phyloP scores from a whole-genome alignment of 352 stramenopile species.

The Phytophthora pseudosyringae region DNA sequence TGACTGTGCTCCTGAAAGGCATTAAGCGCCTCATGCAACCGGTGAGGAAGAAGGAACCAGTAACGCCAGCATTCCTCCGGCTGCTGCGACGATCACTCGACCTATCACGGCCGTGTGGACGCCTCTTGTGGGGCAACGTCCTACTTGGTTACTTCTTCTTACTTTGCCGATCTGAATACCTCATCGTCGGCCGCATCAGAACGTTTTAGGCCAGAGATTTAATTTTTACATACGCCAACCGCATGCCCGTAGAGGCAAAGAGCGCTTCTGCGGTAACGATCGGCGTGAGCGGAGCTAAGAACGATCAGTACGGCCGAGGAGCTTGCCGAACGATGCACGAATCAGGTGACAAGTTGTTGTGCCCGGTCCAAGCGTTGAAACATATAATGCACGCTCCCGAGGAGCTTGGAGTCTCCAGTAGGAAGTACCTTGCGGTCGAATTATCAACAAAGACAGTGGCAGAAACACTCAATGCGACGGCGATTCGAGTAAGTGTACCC shows the following conservation, averaged over 20 bases:
- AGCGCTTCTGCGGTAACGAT: constrained; percentile 16
- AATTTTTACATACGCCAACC: constrained; percentile 7
- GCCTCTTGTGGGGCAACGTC: background rate
- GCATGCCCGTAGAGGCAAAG: background rate
- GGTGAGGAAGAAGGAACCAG: background rate
- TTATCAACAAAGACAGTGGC: background rate
- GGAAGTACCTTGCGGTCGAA: background rate
- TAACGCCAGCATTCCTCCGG: background rate
- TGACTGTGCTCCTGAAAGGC: background rate
- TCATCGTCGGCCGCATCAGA: constrained; percentile 1
- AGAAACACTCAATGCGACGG: background rate
- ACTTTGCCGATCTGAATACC: constrained; percentile 19
- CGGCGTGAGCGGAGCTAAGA: constrained; percentile 27
- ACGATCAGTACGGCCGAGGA: constrained; percentile 29
- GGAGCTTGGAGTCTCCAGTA: background rate
- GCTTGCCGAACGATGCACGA: constrained; percentile 22
- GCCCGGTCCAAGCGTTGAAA: constrained; percentile 11
- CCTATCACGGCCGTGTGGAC: background rate
- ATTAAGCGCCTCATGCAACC: background rate
- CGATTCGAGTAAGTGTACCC: background rate
- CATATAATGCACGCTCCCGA: background rate
- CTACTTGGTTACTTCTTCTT: background rate
- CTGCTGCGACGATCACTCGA: background rate
- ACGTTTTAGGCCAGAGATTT: too few species aligned
- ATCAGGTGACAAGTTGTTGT: constrained; percentile 12